Evolutionary conservation across 73 alveolate species (phyloP), one percentile per base, ranked within the genome.

Genomic region (Symbiodinium pilosum): DNA sequence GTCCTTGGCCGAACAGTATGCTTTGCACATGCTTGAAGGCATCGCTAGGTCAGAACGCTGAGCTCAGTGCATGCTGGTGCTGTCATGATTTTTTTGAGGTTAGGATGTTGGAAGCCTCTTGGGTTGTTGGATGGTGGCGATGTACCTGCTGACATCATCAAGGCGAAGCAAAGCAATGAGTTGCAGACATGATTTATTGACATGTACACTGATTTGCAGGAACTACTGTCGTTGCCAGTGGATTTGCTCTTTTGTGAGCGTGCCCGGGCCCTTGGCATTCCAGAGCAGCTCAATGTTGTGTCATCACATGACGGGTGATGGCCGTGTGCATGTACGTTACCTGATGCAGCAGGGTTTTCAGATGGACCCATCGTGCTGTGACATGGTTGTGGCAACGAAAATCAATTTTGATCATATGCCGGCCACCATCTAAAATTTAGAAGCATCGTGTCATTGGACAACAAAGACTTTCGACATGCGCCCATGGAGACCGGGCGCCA

Each of bases 401-500:
- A 14, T 9, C 21, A 14, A 47, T 47, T 6, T 47, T 47, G 59
- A 47, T 47, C 14, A 9, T 6, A 14, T 47, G 59, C 14, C 59
- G 59, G 59, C 21, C 59, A 47, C 59, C 6, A 47, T 47, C 21
- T 47, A 14, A 47, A 47, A 9, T 47, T 9, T 14, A 9, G 59
- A 9, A 47, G 59, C 59, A n/a, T n/a, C n/a, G n/a, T 47, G 59
- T 6, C 59, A 47, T 6, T 47, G 14, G 75, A 56, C 9, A 56
- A 30, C 28, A 56, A 6, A 56, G 11, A 16, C 6, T 20, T 56
- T 56, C 26, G 28, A 26, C 75, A 56, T 73, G 6, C 83, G 38
- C 83, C 40, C 83, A 87, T 87, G 94, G 94, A 87, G 32, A 43
- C 44, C 42, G n/a, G 43, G 2, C 94, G 94, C 44, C 84, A 87